Conservation (phyloP, 371 early-diverging fungal species). For the Dichotomocladium elegans region DNA sequence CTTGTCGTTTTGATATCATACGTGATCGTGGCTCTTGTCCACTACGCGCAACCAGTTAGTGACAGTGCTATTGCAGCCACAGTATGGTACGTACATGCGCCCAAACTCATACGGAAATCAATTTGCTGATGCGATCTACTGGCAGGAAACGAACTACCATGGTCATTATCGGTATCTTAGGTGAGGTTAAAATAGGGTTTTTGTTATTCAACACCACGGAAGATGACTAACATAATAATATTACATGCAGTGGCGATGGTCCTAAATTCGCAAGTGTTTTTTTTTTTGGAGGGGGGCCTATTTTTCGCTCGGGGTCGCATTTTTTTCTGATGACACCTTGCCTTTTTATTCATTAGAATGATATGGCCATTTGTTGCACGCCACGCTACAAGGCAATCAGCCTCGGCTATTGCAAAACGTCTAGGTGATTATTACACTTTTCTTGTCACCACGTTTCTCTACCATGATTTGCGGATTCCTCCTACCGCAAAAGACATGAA, state of each 20-base stretch:
- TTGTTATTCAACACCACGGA: neutral
- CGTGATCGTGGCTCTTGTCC: slow-evolving; percentile 31
- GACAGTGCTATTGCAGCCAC: slow-evolving; percentile 28
- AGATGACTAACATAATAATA: too few species aligned
- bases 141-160: slow-evolving; percentile 46
- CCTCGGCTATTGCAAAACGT: slow-evolving; percentile 27
- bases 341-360: slow-evolving; percentile 17
- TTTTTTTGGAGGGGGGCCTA: too few species aligned
- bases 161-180: slow-evolving; percentile 49
- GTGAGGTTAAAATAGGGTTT: neutral
- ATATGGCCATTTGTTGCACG: slow-evolving; percentile 64
- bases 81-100: slow-evolving; percentile 27
- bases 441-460: slow-evolving; percentile 35
- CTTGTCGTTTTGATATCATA: slow-evolving; percentile 40
- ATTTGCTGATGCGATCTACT: neutral
- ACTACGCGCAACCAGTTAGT: slow-evolving; percentile 25
- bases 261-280: slow-evolving; percentile 40
- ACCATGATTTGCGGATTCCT: slow-evolving; percentile 18
- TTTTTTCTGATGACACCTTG: too few species aligned
- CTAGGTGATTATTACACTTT: slow-evolving; percentile 42
- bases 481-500: slow-evolving; percentile 29
- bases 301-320: too few species aligned
- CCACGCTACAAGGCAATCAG: slow-evolving; percentile 48
- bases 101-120: neutral
- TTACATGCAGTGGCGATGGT: slow-evolving; percentile 36